These are phyloP conservation scores for Rhodomyrtus psidioides DNA, from an alignment of 441 rosid species.

Conservation along the genomic window DNA sequence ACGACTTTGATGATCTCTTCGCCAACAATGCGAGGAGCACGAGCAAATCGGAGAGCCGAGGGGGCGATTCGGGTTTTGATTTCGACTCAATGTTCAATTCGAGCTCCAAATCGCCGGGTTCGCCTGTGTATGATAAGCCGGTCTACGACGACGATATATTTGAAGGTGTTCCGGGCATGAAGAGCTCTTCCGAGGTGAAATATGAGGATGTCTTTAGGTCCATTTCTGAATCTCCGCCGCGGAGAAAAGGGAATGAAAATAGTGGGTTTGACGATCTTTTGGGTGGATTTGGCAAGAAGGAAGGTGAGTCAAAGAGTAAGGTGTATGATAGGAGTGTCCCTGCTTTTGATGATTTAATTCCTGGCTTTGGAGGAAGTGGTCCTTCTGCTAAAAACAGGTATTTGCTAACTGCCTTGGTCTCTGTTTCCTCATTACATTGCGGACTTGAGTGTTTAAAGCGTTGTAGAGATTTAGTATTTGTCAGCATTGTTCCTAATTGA, in stretches of 20 bases:
- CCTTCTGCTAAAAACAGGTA: background rate
- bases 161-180: background rate
- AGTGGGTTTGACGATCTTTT: constrained; percentile 2
- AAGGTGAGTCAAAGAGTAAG: background rate
- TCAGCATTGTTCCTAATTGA: background rate
- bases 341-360: background rate
- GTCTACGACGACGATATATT: constrained; percentile 9
- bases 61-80: background rate
- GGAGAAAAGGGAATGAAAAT: constrained; percentile 3
- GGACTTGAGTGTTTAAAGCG: background rate
- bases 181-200: background rate
- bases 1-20: background rate
- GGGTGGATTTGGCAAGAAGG: background rate
- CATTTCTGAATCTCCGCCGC: background rate
- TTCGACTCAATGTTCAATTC: constrained; percentile 3
- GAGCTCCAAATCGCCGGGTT: background rate
- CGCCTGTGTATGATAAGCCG: constrained; percentile 5
- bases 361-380: background rate
- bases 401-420: background rate
- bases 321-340: background rate
- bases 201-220: background rate
- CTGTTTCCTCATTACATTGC: background rate
- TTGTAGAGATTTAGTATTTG: background rate
- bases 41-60: background rate
- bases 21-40: background rate